Conservation (phyloP, 495 filamentous ascomycete genomes). For the Daldinia loculata region DNA sequence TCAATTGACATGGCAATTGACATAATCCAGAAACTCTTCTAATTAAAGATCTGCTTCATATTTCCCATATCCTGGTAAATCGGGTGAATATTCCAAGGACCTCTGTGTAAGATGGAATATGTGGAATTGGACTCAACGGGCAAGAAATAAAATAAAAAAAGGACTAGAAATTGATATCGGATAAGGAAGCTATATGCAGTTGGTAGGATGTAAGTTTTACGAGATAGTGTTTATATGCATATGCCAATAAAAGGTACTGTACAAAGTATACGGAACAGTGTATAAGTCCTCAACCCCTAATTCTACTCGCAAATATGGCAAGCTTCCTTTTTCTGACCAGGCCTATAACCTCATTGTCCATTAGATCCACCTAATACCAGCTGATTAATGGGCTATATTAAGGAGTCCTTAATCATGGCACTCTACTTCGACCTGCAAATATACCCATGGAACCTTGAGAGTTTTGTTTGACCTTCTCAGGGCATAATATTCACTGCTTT, state of each 20-base stretch:
- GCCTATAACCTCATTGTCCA: too few species aligned
- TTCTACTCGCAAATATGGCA: too few species aligned
- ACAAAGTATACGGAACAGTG: background rate
- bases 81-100: background rate
- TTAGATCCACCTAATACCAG: too few species aligned
- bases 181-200: background rate
- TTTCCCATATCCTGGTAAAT: background rate
- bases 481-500: background rate
- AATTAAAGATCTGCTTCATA: background rate
- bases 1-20: constrained; percentile 1
- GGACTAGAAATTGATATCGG: background rate
- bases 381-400: too few species aligned
- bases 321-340: too few species aligned
- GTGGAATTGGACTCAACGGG: background rate
- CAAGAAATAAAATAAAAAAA: background rate
- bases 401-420: too few species aligned
- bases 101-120: background rate
- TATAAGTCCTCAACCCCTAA: too few species aligned
- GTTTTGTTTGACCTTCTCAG: too few species aligned
- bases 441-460: too few species aligned
- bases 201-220: background rate
- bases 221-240: background rate
- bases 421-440: too few species aligned
- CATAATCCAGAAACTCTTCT: background rate
- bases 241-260: background rate